phyloP scores from a whole-genome alignment of 1,139 yeast species.

The Diutina neorugosa region DNA sequence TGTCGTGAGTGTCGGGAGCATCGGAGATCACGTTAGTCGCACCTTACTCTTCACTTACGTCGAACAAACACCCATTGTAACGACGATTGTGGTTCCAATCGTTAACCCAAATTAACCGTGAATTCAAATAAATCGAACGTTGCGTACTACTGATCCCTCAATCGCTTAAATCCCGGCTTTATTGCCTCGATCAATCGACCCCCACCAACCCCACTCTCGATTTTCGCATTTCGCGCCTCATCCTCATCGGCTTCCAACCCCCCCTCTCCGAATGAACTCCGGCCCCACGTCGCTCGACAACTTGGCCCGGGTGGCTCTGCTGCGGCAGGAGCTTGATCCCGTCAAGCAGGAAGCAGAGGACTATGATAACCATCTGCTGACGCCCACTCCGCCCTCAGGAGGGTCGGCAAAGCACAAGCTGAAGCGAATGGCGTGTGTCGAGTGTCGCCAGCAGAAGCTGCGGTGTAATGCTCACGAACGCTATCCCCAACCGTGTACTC shows the following conservation, averaged over 20 bases:
- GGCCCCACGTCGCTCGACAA: background rate
- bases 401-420: background rate
- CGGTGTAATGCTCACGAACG: slow-evolving; percentile 77
- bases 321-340: background rate
- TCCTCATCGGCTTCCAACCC: background rate
- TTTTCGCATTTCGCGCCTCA: background rate
- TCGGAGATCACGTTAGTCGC: background rate
- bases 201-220: background rate
- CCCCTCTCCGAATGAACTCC: background rate
- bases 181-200: background rate
- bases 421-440: slow-evolving; percentile 67
- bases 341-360: background rate
- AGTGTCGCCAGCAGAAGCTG: slow-evolving; percentile 89
- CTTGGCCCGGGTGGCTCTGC: slow-evolving; percentile 1
- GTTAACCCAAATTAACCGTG: too few relatives aligned
- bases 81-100: too few relatives aligned
- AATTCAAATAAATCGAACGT: too few relatives aligned
- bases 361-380: background rate
- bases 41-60: too few relatives aligned
- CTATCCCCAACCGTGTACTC: slow-evolving; percentile 71
- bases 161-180: too few relatives aligned
- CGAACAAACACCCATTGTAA: too few relatives aligned
- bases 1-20: background rate
- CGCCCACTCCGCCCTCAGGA: background rate
- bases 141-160: too few relatives aligned